Conservation (phyloP, 116 monocot species). For the Cymodocea nodosa region DNA sequence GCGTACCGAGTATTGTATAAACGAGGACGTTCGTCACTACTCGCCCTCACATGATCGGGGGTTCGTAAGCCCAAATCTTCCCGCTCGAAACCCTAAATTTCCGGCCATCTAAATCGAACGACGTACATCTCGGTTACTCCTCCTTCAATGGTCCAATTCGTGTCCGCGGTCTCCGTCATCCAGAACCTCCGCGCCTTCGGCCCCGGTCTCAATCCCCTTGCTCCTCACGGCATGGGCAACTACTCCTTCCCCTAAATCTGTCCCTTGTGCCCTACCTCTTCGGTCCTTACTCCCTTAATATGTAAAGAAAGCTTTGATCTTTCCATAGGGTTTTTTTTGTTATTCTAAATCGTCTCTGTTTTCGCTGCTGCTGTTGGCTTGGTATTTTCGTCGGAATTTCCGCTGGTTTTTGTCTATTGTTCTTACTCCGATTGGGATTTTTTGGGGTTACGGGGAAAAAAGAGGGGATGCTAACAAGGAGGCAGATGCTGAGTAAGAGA, state of each 20-base stretch:
- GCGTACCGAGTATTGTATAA: no score
- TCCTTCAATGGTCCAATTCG: neutral
- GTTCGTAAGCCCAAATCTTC: neutral
- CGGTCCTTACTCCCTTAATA: neutral
- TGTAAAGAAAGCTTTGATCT: constrained; percentile 1
- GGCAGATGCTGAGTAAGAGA: constrained; percentile 23
- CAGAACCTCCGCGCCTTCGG: constrained; percentile 56
- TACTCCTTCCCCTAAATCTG: constrained; percentile 34
- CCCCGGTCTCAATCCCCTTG: constrained; percentile 76
- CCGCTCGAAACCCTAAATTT: neutral
- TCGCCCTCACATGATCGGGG: no score
- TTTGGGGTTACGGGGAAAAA: constrained; percentile 25
- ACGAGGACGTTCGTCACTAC: no score
- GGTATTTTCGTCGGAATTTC: neutral
- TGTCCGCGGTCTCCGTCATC: constrained; percentile 8
- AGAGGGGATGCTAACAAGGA: constrained; percentile 9
- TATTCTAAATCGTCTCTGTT: neutral
- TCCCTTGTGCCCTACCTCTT: neutral
- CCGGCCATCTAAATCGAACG: neutral
- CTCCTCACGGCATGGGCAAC: constrained; percentile 58
- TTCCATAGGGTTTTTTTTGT: neutral
- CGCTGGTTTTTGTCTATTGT: neutral
- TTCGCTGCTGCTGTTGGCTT: neutral
- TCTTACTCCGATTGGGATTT: constrained; percentile 2
- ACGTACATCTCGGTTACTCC: neutral